A percentile compares a stretch with the other conserved stretches of the same genome.
phyloP scores from a whole-genome alignment of 2,329 filamentous ascomycete species.

The Trichoderma sp. region DNA sequence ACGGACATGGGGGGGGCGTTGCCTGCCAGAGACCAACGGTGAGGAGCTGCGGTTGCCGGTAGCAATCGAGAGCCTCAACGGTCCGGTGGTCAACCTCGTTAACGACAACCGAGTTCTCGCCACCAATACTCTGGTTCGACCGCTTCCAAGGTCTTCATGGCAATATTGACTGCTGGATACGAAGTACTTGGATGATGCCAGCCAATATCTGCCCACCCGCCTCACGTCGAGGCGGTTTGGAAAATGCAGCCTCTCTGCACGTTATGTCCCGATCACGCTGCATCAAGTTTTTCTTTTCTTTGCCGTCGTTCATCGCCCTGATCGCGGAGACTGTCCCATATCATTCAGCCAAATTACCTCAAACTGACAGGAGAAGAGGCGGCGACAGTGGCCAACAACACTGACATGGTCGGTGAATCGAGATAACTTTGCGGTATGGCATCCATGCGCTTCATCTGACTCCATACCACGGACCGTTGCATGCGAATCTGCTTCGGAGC shows the following conservation, averaged over 20 bases:
- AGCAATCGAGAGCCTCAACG: slow-evolving; percentile 7
- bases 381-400: slow-evolving; percentile 3
- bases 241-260: background rate
- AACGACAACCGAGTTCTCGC: slow-evolving; percentile 19
- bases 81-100: background rate
- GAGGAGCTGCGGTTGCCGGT: background rate
- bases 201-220: background rate
- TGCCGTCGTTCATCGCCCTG: background rate
- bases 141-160: background rate
- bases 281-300: background rate
- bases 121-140: slow-evolving; percentile 19
- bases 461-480: background rate
- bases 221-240: background rate
- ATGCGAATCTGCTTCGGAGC: background rate
- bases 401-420: slow-evolving; percentile 26
- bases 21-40: background rate
- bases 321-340: background rate
- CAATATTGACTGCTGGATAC: background rate
- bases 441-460: slow-evolving; percentile 7
- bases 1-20: slow-evolving; percentile 7
- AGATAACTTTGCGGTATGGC: slow-evolving; percentile 14
- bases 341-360: background rate
- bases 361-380: slow-evolving; percentile 1
- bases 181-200: background rate
- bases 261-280: background rate